Evolutionary conservation across 768 basidiomycete genomes (phyloP), one percentile per base, ranked within the genome.

Genomic region (Amanita muscaria): DNA sequence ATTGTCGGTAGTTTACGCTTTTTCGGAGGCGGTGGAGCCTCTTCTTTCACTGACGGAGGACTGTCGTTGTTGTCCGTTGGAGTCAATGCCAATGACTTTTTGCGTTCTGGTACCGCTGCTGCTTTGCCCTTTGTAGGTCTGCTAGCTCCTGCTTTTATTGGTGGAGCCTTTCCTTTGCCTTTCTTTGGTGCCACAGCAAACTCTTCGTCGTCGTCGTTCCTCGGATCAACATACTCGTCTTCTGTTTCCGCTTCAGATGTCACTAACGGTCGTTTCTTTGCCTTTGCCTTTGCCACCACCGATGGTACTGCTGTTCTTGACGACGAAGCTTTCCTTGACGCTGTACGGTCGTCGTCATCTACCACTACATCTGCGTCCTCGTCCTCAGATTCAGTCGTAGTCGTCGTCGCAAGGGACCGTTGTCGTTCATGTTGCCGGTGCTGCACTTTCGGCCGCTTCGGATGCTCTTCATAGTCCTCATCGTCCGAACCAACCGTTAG

Each of bases 1-100:
- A 83, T 83, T n/a, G 73, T 63, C 0, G 81, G 79, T 16, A 80
- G 66, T 56, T 83, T 85, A 30, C 67, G 72, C 57, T 79, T 83
- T 65, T 76, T 80, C n/a, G 60, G 56, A n/a, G 65, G 64, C 15
- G 67, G 59, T 7, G 56, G 47, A n/a, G 56, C 47, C 19, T 60
- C 54, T 9, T 66, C 66, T 25, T 64, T 64, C 31, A 49, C 49
- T 15, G 50, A 54, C 18, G 62, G 50, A 40, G 65, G 36, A 22
- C 34, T 11, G 21, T 33, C 18, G 16, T 15, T 23, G 12, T 35
- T 55, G 62, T 11, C 49, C 44, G 16, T 55, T 57, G 29, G 30
- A 27, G 27, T 22, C 25, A 19, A 34, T 40, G 35, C 21, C n/a
- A 40, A 41, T 21, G 39, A 29, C 36, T 46, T 49, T n/a, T n/a